Evolutionary conservation across 108 stramenopile genomes (phyloP), one percentile per base, ranked within the genome.

Genomic region (Heterococcus sp.): DNA sequence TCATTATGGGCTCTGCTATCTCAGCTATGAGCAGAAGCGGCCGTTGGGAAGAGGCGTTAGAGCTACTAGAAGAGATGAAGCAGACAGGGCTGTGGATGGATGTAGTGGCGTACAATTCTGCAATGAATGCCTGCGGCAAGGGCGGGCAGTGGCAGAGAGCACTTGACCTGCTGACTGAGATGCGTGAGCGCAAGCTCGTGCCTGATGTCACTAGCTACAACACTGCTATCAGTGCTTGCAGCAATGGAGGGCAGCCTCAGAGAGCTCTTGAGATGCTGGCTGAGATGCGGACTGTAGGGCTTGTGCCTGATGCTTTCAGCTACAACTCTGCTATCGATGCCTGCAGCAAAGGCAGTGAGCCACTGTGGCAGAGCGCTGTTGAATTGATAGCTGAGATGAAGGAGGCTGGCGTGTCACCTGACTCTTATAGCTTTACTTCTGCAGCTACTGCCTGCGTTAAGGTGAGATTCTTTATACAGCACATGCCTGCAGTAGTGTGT

Each of bases 191-290:
- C 35, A 65, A 66, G 31, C 14, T 81, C 2, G 58, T 32, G 26
- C 79, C 79, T 0, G 37, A 81, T 68, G 64, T 34, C 8, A n/a
- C 66, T 28, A 81, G 75, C 32, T 84, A 72, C 30, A 84, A 76
- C 71, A 38, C 34, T 58, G 46, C 21, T 21, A 58, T 58, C 46
- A 21, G 21, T 21, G 46, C 46, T 58, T 21, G 21, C 14, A 21
- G 46, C 46, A 58, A 58, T 8, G 46, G 14, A 21, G 46, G 46
- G 14, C 46, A 58, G 46, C 21, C 14, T 8, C 46, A 58, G 46
- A 21, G 14, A 8, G 46, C 46, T 8, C 46, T 58, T 8, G 14
- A 58, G 14, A 58, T 21, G 46, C 46, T 58, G 14, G 21, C 8
- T 21, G 8, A 8, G 21, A 58, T 58, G 46, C 14, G 14, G 14